These are phyloP conservation scores for Tulasnella sp. DNA, from an alignment of 768 basidiomycete genomes.

Conservation along the genomic window DNA sequence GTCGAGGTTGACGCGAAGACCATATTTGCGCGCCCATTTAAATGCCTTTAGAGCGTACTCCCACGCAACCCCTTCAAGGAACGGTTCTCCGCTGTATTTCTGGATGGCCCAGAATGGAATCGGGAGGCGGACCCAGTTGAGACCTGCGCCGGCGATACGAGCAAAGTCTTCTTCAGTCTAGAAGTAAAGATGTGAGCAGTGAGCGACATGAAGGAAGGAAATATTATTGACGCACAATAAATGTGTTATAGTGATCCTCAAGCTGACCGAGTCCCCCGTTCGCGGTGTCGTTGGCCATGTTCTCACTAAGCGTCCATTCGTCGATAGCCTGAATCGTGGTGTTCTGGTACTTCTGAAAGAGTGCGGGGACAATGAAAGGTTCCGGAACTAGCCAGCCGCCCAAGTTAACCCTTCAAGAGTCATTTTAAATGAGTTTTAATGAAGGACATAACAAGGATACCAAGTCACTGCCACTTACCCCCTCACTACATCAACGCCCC, in stretches of 20 bases:
- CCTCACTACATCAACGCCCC: conserved; percentile 56
- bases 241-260: conserved; percentile 84
- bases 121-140: conserved; percentile 88
- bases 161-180: conserved; percentile 95
- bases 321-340: conserved; percentile 46
- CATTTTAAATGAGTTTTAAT: neutral
- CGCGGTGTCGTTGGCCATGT: conserved; percentile 58
- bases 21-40: conserved; percentile 94
- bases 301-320: conserved; percentile 69
- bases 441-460: conserved; percentile 13
- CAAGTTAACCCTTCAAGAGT: conserved; percentile 60
- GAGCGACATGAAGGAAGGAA: neutral
- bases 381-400: conserved; percentile 73
- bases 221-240: conserved; percentile 50
- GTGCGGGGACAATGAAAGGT: conserved; percentile 45
- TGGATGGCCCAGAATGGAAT: conserved; percentile 91
- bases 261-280: conserved; percentile 55
- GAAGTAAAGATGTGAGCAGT: conserved; percentile 7
- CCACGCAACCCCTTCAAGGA: conserved; percentile 74
- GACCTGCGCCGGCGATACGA: conserved; percentile 80
- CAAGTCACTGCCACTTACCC: conserved; percentile 45
- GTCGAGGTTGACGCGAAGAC: conserved; percentile 86
- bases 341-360: conserved; percentile 55
- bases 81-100: conserved; percentile 64
- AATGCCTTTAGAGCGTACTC: conserved; percentile 86